Evolutionary conservation across 106 monocot genomes (phyloP).

Genomic region (Vanilla planifolia): DNA sequence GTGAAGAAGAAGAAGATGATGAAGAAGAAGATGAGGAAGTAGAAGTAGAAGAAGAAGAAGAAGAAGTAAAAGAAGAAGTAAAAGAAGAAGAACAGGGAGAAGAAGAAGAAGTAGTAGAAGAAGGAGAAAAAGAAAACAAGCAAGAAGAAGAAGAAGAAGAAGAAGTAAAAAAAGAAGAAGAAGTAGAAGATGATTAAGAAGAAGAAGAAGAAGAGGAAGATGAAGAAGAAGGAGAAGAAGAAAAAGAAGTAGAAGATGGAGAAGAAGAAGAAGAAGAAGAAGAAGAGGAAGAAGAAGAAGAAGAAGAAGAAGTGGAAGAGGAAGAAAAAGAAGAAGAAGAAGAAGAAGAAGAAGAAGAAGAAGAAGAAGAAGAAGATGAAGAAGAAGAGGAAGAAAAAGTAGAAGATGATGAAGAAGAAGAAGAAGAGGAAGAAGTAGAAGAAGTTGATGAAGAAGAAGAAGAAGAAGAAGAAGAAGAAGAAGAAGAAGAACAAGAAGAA

Average conservation of each 20-base stretch:
- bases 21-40: no score
- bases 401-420: not conserved
- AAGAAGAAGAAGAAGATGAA: not conserved
- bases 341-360: not conserved
- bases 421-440: no score
- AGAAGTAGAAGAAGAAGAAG: no score
- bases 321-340: not conserved
- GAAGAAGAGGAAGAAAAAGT: not conserved
- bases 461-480: not conserved
- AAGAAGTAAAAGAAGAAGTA: no score
- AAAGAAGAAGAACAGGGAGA: no score
- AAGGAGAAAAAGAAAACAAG: no score
- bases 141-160: no score
- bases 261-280: not conserved
- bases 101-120: no score
- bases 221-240: not conserved
- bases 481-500: not conserved
- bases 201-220: no score
- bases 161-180: no score
- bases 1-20: not conserved
- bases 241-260: not conserved
- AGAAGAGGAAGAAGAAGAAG: not conserved
- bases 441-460: no score
- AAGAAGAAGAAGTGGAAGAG: not conserved
- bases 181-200: no score